Base-by-base conservation (phyloP, 2,329 filamentous ascomycete species). In the Ophiostoma piceae region DNA sequence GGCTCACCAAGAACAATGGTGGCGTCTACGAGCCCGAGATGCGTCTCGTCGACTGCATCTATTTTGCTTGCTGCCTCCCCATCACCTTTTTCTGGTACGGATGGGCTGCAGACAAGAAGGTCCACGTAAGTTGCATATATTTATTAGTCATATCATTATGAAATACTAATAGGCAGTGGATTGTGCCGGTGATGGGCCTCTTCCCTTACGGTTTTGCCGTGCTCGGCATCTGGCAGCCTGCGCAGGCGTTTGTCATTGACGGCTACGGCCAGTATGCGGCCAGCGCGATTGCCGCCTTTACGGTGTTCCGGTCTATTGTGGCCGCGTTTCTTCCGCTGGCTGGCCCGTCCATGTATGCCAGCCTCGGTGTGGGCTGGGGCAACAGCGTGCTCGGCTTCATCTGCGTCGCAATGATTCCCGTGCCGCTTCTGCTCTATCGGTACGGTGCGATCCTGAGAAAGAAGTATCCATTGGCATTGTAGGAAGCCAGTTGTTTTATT, bases 321-420 rank as follows among this genome's bases (percentile, higher is more conserved):
- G 87, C 85, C 16, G 86, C 84, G 2, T 77, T 88, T 57, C 77
- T 90, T 3, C 87, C 88, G 0, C 78, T 90, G 16, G 82, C 82
- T 1, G 87, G 85, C 0, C 78, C 84, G 22, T 74, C 77, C 35
- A 84, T 90, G 83, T 89, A 88, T 75, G 75, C 81, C 19, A 77
- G 76, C 2, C 75, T 90, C 1, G 87, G 87, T 0, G 74, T 87
- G 3, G 87, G 78, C 5, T 79, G 78, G 78, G 78, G 78, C 1
- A 79, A 79, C 69, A 77, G 76, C 16, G 66, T 79, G 62, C 71
- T 79, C 39, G 78, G 77, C 0, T 84, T 83, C 7, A 77, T 84
- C 7, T 79, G 78, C 71, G 75, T 89, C 70, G 84, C 83, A 26
- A 73, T 85, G 7, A 85, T 88, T 51, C 78, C 78, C 22, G 69